phyloP scores from a whole-genome alignment of 192 early-diverging fungal species.

The Martensiomyces pterosporus region DNA sequence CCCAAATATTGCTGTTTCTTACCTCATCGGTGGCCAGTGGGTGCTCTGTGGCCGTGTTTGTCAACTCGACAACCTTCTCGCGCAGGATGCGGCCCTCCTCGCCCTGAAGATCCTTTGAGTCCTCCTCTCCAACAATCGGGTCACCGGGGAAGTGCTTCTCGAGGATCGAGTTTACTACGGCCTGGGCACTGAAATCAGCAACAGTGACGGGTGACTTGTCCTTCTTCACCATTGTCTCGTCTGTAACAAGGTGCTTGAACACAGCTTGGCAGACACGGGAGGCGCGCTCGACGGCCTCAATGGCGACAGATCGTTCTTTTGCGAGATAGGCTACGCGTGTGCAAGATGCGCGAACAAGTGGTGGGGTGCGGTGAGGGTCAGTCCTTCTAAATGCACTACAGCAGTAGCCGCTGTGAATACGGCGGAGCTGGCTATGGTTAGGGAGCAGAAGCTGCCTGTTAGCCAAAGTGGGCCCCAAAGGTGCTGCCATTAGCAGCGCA shows the following conservation, averaged over 20 bases:
- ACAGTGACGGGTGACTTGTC: slow-evolving; percentile 99
- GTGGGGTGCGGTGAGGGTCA: no score
- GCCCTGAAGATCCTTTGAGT: slow-evolving; percentile 77
- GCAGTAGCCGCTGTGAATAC: no score
- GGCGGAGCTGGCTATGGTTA: no score
- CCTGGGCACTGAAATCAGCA: slow-evolving; percentile 94
- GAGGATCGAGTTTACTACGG: slow-evolving; percentile 84
- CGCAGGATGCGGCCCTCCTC: slow-evolving; percentile 60
- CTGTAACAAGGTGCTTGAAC: slow-evolving; percentile 73
- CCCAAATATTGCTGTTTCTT: no score
- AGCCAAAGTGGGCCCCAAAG: no score
- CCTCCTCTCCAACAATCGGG: slow-evolving; percentile 95
- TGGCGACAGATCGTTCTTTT: slow-evolving; percentile 75
- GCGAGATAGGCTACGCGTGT: slow-evolving; percentile 44
- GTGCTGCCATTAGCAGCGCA: no score
- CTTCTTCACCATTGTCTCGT: slow-evolving; percentile 82
- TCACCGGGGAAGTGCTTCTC: slow-evolving; percentile 76
- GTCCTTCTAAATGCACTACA: no score
- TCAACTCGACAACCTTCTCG: slow-evolving; percentile 77
- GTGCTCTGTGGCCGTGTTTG: slow-evolving; percentile 60
- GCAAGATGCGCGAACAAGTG: no score
- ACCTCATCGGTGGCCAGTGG: slow-evolving; percentile 63
- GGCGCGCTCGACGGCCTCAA: slow-evolving; percentile 84
- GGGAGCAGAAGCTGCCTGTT: no score
- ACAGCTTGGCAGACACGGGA: slow-evolving; percentile 85